Conservation (phyloP, 2,329 filamentous ascomycete species). For the Macrophomina tecta region DNA sequence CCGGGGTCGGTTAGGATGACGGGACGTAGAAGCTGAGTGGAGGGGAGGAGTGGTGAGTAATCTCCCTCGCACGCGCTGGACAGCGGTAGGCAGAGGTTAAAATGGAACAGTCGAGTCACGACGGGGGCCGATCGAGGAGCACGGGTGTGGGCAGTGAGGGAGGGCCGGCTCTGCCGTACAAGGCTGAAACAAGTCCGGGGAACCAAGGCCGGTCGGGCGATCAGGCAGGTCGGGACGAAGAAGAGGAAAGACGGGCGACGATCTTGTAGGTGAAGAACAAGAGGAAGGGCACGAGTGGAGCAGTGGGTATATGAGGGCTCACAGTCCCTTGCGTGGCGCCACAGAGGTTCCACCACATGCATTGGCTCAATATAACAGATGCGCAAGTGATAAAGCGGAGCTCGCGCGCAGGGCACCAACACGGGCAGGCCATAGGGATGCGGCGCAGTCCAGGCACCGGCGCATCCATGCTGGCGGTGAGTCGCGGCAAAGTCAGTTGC, state of each 20-base stretch:
- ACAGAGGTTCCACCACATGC: constrained; percentile 12
- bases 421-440: neutral
- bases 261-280: constrained; percentile 4
- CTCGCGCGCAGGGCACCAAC: neutral
- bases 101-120: neutral
- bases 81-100: constrained; percentile 10
- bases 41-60: neutral
- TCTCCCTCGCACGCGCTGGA: neutral
- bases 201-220: neutral
- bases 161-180: neutral
- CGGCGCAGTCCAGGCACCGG: constrained; percentile 21
- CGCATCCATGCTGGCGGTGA: constrained; percentile 1
- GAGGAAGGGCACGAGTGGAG: neutral
- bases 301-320: constrained; percentile 8
- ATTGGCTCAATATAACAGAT: constrained; percentile 3
- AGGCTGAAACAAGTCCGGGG: constrained; percentile 27
- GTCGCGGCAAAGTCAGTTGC: constrained; percentile 4
- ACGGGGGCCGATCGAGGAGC: neutral
- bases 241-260: constrained; percentile 18
- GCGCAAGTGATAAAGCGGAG: constrained; percentile 11
- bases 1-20: neutral
- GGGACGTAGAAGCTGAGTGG: neutral
- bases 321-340: constrained; percentile 15
- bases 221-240: constrained; percentile 4
- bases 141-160: neutral